Evolutionary conservation across 371 early-diverging fungal genomes (phyloP), one percentile per base, ranked within the genome.

Genomic region (Apophysomyces ossiformis): DNA sequence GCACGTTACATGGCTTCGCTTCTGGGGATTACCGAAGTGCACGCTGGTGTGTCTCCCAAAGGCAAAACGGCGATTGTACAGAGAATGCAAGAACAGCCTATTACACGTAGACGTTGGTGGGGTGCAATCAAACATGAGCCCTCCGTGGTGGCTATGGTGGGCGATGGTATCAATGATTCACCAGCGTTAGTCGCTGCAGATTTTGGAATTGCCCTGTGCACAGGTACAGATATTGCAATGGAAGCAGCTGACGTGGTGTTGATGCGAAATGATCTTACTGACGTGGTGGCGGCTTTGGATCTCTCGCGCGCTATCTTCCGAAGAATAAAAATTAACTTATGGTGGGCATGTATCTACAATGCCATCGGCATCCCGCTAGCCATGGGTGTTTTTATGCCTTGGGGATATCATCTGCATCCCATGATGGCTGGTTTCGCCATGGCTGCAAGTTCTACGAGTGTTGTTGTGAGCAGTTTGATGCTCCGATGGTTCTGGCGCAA

Each of bases 141-240:
- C 8, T 69, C 78, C 0, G 73, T 84, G 0, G 95, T 98, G 8
- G 97, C 95, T 13, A 95, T 99, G 96, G 90, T 96, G 8, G 99
- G 99, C 13, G 99, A 99, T 76, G 99, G 99, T 41, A 94, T 98
- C 73, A 99, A 99, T 68, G 99, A 99, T 72, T 95, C 96, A 8
- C 96, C 97, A 13, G 98, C 99, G 5, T 76, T 99, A 46, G 96
- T 94, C 0, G 91, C 91, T 32, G 88, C 97, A 3, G 90, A 97
- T 67, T 84, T 99, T n/a, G 99, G 99, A 8, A 92, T 99, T 64
- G 95, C 99, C 0, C 73, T 99, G 9, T 89, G 92, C 47, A 90
- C 92, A 9, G 97, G 97, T 6, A 96, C 98, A 0, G 97, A 97
- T 77, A 92, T 97, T 43, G 96, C 97, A 2, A 93, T 97, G 83